These are phyloP conservation scores for Clonostachys byssicola DNA, from an alignment of 2,329 filamentous ascomycete genomes.

Conservation along the genomic window DNA sequence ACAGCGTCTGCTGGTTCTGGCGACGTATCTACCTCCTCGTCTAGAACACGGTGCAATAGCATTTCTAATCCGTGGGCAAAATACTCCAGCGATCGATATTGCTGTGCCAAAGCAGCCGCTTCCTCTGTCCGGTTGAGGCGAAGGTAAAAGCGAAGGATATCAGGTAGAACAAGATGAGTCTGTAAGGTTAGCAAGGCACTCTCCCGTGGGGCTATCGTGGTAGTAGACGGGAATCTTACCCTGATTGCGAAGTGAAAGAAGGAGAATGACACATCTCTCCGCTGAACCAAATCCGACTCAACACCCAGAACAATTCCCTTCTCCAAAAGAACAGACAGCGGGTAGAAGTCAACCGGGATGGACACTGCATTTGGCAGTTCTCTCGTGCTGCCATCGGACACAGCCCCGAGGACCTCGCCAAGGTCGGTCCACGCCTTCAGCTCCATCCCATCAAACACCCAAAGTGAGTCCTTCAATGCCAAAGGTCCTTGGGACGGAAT, in stretches of 20 bases:
- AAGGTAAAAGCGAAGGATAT: constrained; percentile 77
- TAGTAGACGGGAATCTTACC: constrained; percentile 45
- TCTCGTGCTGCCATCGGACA: constrained; percentile 57
- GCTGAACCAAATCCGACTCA: constrained; percentile 89
- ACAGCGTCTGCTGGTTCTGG: constrained; percentile 60
- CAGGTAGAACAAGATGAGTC: constrained; percentile 91
- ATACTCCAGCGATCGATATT: constrained; percentile 84
- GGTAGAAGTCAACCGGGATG: constrained; percentile 91
- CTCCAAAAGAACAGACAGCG: constrained; percentile 78
- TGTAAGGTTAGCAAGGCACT: constrained; percentile 22
- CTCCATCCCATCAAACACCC: constrained; percentile 87
- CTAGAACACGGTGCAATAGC: constrained; percentile 85
- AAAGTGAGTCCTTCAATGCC: constrained; percentile 79
- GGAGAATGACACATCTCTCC: constrained; percentile 86
- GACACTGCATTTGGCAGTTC: constrained; percentile 73
- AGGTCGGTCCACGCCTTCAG: constrained; percentile 88
- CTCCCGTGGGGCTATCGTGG: not conserved
- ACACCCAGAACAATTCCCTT: constrained; percentile 90
- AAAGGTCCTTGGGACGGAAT: constrained; percentile 7
- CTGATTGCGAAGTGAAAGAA: constrained; percentile 85
- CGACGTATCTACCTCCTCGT: constrained; percentile 82
- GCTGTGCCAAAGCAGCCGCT: constrained; percentile 76
- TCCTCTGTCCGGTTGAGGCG: constrained; percentile 71
- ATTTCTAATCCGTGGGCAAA: constrained; percentile 92
- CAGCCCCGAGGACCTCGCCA: constrained; percentile 73